These are phyloP conservation scores for Tetrastigma voinierianum DNA, from an alignment of 164 flowering plant species.

Conservation along the genomic window DNA sequence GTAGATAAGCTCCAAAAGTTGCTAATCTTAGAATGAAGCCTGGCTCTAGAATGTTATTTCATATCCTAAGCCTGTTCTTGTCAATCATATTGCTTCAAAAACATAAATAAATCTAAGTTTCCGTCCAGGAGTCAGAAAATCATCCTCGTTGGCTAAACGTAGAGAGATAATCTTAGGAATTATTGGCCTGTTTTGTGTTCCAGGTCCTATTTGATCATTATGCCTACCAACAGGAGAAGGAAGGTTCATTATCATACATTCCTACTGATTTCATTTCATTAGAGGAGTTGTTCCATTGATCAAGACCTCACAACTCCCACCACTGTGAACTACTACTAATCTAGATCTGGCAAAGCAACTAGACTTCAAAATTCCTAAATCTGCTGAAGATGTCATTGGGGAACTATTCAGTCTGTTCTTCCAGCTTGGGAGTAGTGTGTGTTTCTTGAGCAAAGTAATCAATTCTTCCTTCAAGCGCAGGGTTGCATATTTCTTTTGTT, in stretches of 20 bases:
- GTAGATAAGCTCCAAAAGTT: too few relatives aligned
- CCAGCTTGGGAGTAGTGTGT: conserved; percentile 14
- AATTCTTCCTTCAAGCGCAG: conserved; percentile 13
- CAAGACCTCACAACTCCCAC: conserved; percentile 44
- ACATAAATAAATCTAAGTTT: too few relatives aligned
- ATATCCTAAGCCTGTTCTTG: too few relatives aligned
- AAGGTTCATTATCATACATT: neutral
- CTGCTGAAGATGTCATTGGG: conserved; percentile 24
- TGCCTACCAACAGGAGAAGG: too few relatives aligned
- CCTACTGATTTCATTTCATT: neutral
- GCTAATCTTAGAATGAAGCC: neutral
- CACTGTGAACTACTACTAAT: conserved; percentile 37
- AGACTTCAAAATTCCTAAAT: conserved; percentile 35
- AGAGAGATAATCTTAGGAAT: too few relatives aligned
- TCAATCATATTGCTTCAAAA: too few relatives aligned
- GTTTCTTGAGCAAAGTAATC: conserved; percentile 24
- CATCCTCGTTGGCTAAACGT: too few relatives aligned
- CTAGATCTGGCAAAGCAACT: conserved; percentile 29
- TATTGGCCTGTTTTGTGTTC: too few relatives aligned
- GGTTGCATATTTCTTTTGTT: conserved; percentile 15
- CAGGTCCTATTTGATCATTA: too few relatives aligned
- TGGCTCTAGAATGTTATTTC: too few relatives aligned
- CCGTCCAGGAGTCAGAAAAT: too few relatives aligned
- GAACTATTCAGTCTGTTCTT: conserved; percentile 21
- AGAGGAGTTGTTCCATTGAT: conserved; percentile 6